A percentile compares a stretch with the other conserved stretches of the same genome.
Evolutionary conservation across 805 yeast genomes (phyloP).

Genomic region (Suhomyces prunicola): DNA sequence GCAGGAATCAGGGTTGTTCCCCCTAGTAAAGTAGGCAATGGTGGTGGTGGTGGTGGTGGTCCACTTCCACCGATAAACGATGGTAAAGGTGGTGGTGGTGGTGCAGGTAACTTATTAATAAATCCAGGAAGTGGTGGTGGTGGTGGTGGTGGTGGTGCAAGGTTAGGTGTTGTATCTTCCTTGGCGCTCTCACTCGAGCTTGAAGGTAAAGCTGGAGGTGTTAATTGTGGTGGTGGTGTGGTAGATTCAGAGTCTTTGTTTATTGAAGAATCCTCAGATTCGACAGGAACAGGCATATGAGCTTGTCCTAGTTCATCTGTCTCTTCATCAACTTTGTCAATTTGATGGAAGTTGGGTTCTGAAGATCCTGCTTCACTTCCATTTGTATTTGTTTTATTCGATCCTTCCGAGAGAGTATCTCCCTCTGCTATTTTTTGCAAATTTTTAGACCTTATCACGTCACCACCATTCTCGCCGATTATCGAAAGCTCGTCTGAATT

Average conservation of each 20-base stretch:
- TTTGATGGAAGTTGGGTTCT: background rate
- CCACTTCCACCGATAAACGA: conserved; percentile 5
- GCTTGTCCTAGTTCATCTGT: background rate
- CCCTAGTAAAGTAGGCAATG: conserved; percentile 13
- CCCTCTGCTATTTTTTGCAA: background rate
- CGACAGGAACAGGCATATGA: background rate
- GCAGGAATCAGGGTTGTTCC: background rate
- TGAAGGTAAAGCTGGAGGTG: conserved; percentile 3
- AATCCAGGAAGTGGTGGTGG: conserved; percentile 7
- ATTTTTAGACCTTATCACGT: background rate
- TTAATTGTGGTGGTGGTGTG: conserved; percentile 6
- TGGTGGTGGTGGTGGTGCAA: conserved; percentile 7
- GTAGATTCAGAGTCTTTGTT: background rate
- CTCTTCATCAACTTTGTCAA: background rate
- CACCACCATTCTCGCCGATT: conserved; percentile 3
- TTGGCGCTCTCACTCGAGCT: background rate
- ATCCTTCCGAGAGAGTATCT: background rate
- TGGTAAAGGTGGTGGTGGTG: conserved; percentile 19
- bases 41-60: conserved; percentile 25
- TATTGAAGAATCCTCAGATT: background rate
- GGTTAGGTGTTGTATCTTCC: background rate
- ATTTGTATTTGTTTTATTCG: background rate
- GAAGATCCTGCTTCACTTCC: background rate
- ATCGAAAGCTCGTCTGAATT: conserved; percentile 11
- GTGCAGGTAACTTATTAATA: conserved; percentile 16